Evolutionary conservation across 1,284 basidiomycete species (phyloP), one percentile per base, ranked within the genome.

Genomic region (Cystobasidiaceae sp.): DNA sequence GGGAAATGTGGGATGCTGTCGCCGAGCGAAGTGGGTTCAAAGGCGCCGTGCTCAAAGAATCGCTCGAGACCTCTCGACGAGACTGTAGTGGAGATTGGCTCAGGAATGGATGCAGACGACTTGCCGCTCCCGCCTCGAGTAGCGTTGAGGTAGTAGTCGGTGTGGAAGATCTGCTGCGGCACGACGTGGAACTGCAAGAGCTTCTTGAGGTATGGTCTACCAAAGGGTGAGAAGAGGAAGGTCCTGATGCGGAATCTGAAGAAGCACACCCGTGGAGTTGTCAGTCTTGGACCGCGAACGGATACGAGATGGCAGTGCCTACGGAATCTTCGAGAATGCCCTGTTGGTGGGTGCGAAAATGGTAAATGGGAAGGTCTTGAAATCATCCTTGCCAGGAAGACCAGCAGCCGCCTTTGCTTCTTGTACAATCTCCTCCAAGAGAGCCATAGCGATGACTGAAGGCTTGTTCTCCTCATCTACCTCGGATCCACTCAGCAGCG

Each of bases 151-250:
- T 68, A 33, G 41, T 67, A 70, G 68, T 75, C 73, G 27, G 69
- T 59, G 67, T 68, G 69, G 70, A 73, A 73, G 27, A 68, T 50
- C 8, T 71, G 28, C 49, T 72, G 67, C 4, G 74, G 73, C 2
- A 71, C 69, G 56, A 74, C 59, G 60, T 74, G 73, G 54, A 70
- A 72, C 1, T 61, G 51, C 8, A 74, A 61, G 28, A 73, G 44
- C 50, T 71, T 71, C 55, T 72, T 72, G 52, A 75, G 68, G 21
- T 71, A 54, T 33, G 52, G 55, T 33, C 67, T 39, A 4, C 72
- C 69, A 50, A 73, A 68, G 7, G 74, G 74, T 32, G 71, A 73
- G 67, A 73, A 72, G 25, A 75, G 64, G 57, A 73, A 72, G 7
- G 67, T 69, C 15, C 66, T 57, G 39, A 68, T 51, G 13, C 50